Conservation (phyloP, 768 basidiomycete species). For the Pholiota conissans region DNA sequence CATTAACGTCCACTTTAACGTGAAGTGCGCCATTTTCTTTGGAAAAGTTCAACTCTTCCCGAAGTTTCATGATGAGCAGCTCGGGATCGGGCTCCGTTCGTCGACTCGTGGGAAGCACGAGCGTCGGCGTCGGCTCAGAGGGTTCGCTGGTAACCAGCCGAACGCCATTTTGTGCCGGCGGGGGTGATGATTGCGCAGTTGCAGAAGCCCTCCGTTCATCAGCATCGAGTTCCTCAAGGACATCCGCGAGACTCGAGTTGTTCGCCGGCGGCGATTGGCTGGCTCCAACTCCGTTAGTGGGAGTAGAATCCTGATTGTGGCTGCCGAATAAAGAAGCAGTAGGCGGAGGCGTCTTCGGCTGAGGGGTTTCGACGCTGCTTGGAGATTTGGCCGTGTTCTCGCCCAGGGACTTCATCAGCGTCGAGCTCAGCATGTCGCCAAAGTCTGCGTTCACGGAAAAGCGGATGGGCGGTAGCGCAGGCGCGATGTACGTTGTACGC, state of each 20-base stretch:
- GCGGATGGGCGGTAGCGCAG: slow-evolving; percentile 87
- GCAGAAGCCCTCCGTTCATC: background rate
- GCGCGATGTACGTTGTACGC: slow-evolving; percentile 79
- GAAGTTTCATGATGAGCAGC: slow-evolving; percentile 48
- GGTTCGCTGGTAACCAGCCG: background rate
- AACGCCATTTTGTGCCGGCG: background rate
- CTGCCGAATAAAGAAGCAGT: slow-evolving; percentile 26
- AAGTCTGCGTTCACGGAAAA: slow-evolving; percentile 90
- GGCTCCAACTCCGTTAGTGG: background rate
- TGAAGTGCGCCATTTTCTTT: slow-evolving; percentile 58
- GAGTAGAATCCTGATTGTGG: background rate
- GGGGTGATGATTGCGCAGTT: background rate
- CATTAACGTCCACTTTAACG: slow-evolving; percentile 69
- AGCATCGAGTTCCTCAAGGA: slow-evolving; percentile 6
- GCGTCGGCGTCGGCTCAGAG: background rate
- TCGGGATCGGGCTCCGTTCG: slow-evolving; percentile 48
- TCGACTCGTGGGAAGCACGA: slow-evolving; percentile 21
- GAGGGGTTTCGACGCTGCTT: slow-evolving; percentile 26
- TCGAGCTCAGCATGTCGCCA: slow-evolving; percentile 62
- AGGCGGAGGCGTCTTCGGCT: slow-evolving; percentile 34
- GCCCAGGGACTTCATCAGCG: slow-evolving; percentile 50
- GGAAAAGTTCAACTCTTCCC: slow-evolving; percentile 62
- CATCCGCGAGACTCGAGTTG: slow-evolving; percentile 2
- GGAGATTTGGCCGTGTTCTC: slow-evolving; percentile 45
- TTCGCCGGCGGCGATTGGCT: background rate